Percentiles rank a stretch among this genome's conserved stretches.
These are phyloP conservation scores for Cornus controversa DNA, from an alignment of 148 eudicot species.

Conservation along the genomic window DNA sequence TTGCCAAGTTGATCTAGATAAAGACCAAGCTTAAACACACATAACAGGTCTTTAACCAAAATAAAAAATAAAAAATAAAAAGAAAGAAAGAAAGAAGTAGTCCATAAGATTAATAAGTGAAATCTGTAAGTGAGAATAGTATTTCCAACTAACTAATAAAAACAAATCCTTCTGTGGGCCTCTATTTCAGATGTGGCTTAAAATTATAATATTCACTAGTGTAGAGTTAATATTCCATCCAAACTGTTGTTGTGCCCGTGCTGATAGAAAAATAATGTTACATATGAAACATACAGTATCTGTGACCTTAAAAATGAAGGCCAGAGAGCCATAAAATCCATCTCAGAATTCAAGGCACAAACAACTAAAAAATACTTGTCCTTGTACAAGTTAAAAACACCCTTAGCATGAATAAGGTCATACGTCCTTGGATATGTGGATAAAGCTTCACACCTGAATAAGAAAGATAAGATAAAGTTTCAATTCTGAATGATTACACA, in stretches of 20 bases:
- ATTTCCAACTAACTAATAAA: too few relatives aligned
- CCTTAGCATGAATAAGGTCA: slow-evolving; percentile 84
- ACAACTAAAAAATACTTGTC: slow-evolving; percentile 32
- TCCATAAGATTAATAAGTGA: too few relatives aligned
- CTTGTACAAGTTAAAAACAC: slow-evolving; percentile 76
- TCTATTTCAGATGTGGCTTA: too few relatives aligned
- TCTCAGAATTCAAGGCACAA: not conserved
- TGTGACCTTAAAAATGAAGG: not conserved
- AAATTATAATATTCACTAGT: not conserved
- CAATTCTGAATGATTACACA: too few relatives aligned
- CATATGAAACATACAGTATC: not conserved
- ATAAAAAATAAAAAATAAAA: too few relatives aligned
- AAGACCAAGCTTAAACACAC: too few relatives aligned
- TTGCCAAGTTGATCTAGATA: too few relatives aligned
- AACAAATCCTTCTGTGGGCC: too few relatives aligned
- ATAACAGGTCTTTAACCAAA: too few relatives aligned
- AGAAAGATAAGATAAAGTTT: not conserved
- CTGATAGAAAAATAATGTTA: not conserved
- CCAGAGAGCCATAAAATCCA: not conserved
- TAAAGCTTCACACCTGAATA: slow-evolving; percentile 81
- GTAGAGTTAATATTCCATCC: too few relatives aligned
- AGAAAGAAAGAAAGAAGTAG: too few relatives aligned
- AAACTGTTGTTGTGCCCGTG: not conserved
- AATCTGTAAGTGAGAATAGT: too few relatives aligned
- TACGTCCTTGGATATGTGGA: slow-evolving; percentile 93